Evolutionary conservation across 257 asterid species (phyloP), one percentile per base, ranked within the genome.

Genomic region (Linaria vulgaris): DNA sequence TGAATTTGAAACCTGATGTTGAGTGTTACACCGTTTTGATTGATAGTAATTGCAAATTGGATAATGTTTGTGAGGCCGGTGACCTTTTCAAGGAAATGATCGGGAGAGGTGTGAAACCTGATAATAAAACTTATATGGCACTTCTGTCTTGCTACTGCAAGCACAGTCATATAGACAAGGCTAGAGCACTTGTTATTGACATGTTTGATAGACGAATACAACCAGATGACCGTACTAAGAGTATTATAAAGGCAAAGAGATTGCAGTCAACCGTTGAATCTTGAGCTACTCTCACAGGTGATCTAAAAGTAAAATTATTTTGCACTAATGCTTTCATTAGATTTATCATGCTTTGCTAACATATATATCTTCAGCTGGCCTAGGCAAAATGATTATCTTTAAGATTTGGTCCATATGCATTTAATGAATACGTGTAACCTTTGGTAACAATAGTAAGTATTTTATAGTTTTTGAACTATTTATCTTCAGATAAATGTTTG

Each of bases 11-110:
- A 56, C 86, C 88, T 39, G 96, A 88, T 59, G 84, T 72, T 22
- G 69, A 77, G 63, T 80, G 81, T 76, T 86, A 86, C 69, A 91
- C 96, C 21, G 88, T 70, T 48, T 69, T 86, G 66, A 88, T 91
- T 43, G 96, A 91, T 65, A 62, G 81, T 69, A 74, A 61, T 8
- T 86, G 95, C 75, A 91, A 91, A 75, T 82, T 86, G 6, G 79
- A 69, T 61, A 82, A 83, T 67, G 77, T 86, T 75, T 51, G 73
- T 47, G 87, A 79, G 67, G 98, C 95, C 63, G 55, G 72, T 77
- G 59, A 65, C 56, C 82, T 84, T 62, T 88, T 91, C 69, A 45
- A 75, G 72, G 84, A 83, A 65, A 76, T 82, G 90, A 79, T 84
- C 38, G 85, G 74, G 48, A 75, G 76, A 62, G 92, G 95, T 71